Conservation (phyloP, 2,329 filamentous ascomycete species). For the Cadophora gregata region DNA sequence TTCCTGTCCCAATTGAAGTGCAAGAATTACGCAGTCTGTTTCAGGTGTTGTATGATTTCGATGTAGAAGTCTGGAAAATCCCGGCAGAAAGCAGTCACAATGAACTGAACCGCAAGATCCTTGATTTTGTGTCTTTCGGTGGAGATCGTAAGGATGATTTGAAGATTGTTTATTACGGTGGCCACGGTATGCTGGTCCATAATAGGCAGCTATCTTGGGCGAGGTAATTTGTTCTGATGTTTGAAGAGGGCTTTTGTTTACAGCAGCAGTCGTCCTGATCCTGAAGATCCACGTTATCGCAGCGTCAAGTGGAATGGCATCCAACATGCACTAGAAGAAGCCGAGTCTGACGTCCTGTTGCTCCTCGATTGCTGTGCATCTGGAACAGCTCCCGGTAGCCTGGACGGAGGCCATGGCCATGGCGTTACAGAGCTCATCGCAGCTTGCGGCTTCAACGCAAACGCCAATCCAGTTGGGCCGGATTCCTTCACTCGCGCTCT, state of each 20-base stretch:
- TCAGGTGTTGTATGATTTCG: conserved; percentile 61
- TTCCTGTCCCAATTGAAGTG: conserved; percentile 57
- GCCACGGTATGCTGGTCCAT: conserved; percentile 58
- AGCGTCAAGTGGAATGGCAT: conserved; percentile 31
- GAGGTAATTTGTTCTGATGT: conserved; percentile 50
- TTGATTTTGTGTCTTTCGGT: conserved; percentile 56
- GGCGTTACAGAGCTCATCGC: neutral
- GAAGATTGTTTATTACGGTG: conserved; percentile 66
- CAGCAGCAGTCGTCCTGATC: neutral
- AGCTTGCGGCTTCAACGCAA: neutral
- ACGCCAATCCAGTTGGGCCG: neutral
- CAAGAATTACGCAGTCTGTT: conserved; percentile 59
- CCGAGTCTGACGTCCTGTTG: conserved; percentile 62
- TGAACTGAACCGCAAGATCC: conserved; percentile 61
- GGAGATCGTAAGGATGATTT: conserved; percentile 60
- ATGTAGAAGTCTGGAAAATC: conserved; percentile 62
- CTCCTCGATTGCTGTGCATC: conserved; percentile 62
- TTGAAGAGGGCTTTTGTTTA: neutral
- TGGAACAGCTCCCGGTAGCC: conserved; percentile 20
- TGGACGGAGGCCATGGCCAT: conserved; percentile 4
- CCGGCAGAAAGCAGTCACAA: conserved; percentile 60
- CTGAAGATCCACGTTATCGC: conserved; percentile 14
- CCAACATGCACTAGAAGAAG: conserved; percentile 60
- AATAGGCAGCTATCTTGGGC: conserved; percentile 67
- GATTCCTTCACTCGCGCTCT: neutral